Evolutionary conservation across 2,329 filamentous ascomycete species (phyloP).

Genomic region (Tolypocladium album): DNA sequence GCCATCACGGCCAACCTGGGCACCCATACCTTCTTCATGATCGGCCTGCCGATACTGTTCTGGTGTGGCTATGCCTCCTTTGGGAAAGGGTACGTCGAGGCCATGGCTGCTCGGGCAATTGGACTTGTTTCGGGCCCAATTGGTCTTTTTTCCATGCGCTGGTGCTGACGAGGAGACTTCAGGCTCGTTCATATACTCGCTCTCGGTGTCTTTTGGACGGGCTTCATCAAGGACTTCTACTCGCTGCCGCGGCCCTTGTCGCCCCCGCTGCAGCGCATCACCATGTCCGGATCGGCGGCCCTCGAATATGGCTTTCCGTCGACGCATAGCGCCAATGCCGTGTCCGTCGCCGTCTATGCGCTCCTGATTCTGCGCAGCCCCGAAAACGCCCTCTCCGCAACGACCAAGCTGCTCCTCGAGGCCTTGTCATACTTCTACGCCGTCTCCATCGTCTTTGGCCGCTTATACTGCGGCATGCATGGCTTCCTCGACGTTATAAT

Average conservation of each 20-base stretch:
- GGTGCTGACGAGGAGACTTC: not conserved
- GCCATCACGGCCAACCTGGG: constrained; percentile 92
- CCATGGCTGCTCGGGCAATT: not conserved
- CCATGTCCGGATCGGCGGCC: constrained; percentile 91
- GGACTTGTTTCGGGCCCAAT: too few relatives aligned
- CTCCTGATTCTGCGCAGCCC: constrained; percentile 59
- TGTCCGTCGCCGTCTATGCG: constrained; percentile 82
- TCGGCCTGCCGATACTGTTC: constrained; percentile 86
- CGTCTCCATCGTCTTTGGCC: constrained; percentile 77
- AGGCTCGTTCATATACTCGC: constrained; percentile 68
- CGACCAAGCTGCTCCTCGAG: constrained; percentile 54
- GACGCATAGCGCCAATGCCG: constrained; percentile 92
- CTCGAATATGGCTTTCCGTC: constrained; percentile 97
- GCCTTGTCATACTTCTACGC: constrained; percentile 72
- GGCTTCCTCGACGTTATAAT: constrained; percentile 85
- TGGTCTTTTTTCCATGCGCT: not conserved
- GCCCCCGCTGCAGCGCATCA: constrained; percentile 85
- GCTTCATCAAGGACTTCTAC: constrained; percentile 88
- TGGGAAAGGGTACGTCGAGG: constrained; percentile 65
- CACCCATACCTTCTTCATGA: constrained; percentile 98
- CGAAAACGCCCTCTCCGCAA: constrained; percentile 48
- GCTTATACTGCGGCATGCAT: constrained; percentile 97
- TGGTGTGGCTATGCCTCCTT: constrained; percentile 86
- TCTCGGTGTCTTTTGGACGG: constrained; percentile 74
- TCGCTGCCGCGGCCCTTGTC: constrained; percentile 88